Evolutionary conservation across 2,329 filamentous ascomycete species (phyloP).

Genomic region (Polytolypa hystricis): DNA sequence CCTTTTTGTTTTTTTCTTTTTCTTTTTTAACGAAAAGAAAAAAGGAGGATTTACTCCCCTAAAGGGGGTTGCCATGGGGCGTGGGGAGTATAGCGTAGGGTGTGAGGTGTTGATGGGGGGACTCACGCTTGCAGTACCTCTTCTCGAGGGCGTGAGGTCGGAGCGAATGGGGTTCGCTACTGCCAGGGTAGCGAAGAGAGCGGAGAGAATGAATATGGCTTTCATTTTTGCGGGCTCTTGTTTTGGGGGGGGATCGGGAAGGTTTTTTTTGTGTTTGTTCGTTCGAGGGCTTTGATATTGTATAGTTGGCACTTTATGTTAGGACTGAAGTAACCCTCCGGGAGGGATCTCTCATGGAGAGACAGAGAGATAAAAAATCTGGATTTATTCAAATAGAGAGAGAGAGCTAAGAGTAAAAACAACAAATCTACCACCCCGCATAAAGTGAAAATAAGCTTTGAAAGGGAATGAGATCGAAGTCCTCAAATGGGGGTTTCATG

Average conservation of each 20-base stretch:
- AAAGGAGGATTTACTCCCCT: background rate
- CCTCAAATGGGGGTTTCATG: too few relatives aligned
- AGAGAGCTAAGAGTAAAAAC: too few relatives aligned
- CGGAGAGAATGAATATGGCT: background rate
- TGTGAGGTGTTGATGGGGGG: background rate
- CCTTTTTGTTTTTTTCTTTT: background rate
- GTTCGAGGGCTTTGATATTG: too few relatives aligned
- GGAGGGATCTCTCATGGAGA: too few relatives aligned
- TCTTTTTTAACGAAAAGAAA: background rate
- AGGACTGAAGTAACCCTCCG: too few relatives aligned
- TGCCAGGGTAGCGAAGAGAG: background rate
- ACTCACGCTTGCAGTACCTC: too few relatives aligned
- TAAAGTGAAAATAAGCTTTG: too few relatives aligned
- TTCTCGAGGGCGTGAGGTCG: background rate
- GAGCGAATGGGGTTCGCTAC: background rate
- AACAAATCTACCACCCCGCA: too few relatives aligned
- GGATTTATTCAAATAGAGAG: background rate
- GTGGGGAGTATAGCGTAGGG: background rate
- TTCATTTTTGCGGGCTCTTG: slow-evolving; percentile 3
- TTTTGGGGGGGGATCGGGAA: background rate
- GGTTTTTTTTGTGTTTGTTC: background rate
- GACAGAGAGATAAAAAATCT: background rate
- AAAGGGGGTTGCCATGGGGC: too few relatives aligned
- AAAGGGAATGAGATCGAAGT: too few relatives aligned
- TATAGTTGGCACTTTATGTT: too few relatives aligned